Evolutionary conservation across 2,329 filamentous ascomycete genomes (phyloP).

Genomic region (Neofusicoccum ribis): DNA sequence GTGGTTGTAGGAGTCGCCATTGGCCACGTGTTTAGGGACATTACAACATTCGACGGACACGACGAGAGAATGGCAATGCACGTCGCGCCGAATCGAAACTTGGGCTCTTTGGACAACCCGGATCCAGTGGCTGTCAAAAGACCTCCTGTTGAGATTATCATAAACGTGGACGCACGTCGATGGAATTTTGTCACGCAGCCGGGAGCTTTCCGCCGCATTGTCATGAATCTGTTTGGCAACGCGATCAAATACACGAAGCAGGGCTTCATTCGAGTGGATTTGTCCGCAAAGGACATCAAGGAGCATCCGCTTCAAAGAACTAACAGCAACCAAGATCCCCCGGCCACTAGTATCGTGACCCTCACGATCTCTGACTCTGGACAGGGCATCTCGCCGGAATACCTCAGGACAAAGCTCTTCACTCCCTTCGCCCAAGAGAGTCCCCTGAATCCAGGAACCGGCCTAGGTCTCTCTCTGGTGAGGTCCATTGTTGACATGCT

Average conservation of each 20-base stretch:
- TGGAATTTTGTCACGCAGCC: slow-evolving; percentile 50
- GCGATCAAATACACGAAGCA: slow-evolving; percentile 49
- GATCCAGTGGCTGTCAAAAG: neutral
- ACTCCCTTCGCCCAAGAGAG: slow-evolving; percentile 67
- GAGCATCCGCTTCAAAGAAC: neutral
- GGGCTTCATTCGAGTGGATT: slow-evolving; percentile 39
- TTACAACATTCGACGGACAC: slow-evolving; percentile 14
- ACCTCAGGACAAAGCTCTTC: slow-evolving; percentile 60
- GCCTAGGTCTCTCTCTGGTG: slow-evolving; percentile 67
- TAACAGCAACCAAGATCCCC: neutral
- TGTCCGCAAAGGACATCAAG: slow-evolving; percentile 20
- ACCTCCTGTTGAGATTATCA: slow-evolving; percentile 41
- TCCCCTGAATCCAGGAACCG: slow-evolving; percentile 59
- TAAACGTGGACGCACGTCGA: slow-evolving; percentile 43
- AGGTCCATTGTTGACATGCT: slow-evolving; percentile 59
- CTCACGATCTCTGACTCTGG: slow-evolving; percentile 64
- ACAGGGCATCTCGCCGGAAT: slow-evolving; percentile 64
- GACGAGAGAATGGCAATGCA: neutral
- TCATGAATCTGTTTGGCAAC: slow-evolving; percentile 53
- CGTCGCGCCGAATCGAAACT: neutral
- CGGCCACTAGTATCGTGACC: slow-evolving; percentile 27
- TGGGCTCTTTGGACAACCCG: neutral
- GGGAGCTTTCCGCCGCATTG: slow-evolving; percentile 49
- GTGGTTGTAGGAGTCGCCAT: slow-evolving; percentile 56
- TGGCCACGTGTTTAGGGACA: slow-evolving; percentile 47